These are phyloP conservation scores for Hamigera avellanea DNA, from an alignment of 495 filamentous ascomycete genomes.

Conservation along the genomic window DNA sequence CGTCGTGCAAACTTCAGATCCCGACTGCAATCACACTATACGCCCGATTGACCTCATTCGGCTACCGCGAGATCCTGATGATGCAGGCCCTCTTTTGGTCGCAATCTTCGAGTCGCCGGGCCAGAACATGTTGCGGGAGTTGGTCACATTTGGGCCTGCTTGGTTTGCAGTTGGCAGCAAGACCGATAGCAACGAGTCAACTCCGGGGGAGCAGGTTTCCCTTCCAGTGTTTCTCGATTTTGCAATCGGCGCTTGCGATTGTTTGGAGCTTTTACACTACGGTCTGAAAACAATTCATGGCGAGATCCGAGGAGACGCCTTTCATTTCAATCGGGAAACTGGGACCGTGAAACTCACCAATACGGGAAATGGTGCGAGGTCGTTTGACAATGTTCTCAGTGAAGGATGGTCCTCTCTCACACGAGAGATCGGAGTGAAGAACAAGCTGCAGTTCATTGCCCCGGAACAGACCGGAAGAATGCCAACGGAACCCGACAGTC, in stretches of 20 bases:
- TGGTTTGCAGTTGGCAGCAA: slow-evolving; percentile 45
- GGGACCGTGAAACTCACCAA: slow-evolving; percentile 67
- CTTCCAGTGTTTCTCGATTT: slow-evolving; percentile 73
- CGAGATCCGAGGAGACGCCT: slow-evolving; percentile 78
- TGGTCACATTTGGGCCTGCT: slow-evolving; percentile 68
- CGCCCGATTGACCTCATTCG: slow-evolving; percentile 62
- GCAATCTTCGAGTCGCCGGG: slow-evolving; percentile 73
- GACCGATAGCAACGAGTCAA: slow-evolving; percentile 37
- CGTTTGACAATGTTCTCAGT: slow-evolving; percentile 80
- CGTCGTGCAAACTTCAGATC: slow-evolving; percentile 59
- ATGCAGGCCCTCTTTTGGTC: slow-evolving; percentile 53
- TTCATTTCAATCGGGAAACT: slow-evolving; percentile 62
- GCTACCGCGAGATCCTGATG: slow-evolving; percentile 49
- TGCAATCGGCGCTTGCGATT: slow-evolving; percentile 74
- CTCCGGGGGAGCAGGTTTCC: slow-evolving; percentile 48
- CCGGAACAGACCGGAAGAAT: slow-evolving; percentile 87
- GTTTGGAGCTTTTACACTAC: slow-evolving; percentile 77
- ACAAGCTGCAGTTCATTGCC: slow-evolving; percentile 78
- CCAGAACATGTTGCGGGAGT: slow-evolving; percentile 53
- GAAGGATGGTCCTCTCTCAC: slow-evolving; percentile 75
- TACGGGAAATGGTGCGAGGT: slow-evolving; percentile 70
- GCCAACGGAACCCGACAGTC: slow-evolving; percentile 76
- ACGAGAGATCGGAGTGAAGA: slow-evolving; percentile 66
- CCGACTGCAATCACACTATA: slow-evolving; percentile 60
- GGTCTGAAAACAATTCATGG: slow-evolving; percentile 73